Conservation (phyloP, 129 eudicot genomes). For the Chrysanthemum lavandulifolium region DNA sequence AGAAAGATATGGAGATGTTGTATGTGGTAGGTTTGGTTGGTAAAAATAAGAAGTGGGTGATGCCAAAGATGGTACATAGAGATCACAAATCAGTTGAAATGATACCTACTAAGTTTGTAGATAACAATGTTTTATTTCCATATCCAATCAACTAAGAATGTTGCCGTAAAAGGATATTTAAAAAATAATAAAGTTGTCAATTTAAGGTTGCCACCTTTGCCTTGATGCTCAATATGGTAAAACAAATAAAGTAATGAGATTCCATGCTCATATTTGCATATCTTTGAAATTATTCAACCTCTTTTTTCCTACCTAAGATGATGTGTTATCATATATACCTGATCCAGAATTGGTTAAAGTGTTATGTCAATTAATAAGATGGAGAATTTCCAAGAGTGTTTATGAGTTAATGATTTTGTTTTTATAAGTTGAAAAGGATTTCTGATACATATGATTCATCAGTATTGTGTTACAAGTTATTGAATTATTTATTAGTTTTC, state of each 20-base stretch:
- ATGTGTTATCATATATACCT: background rate
- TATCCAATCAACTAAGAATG: background rate
- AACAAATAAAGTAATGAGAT: slow-evolving; percentile 6
- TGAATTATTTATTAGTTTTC: background rate
- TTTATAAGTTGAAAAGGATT: too few species aligned
- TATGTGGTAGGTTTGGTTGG: slow-evolving; percentile 38
- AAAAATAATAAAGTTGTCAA: background rate
- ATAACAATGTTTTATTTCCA: slow-evolving; percentile 25
- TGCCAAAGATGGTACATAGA: slow-evolving; percentile 32
- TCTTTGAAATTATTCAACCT: background rate
- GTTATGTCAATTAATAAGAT: background rate
- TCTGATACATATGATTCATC: too few species aligned
- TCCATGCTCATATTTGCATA: too few species aligned
- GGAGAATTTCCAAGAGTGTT: background rate
- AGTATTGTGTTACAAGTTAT: background rate
- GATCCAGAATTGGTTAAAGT: background rate
- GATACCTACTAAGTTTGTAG: slow-evolving; percentile 41
- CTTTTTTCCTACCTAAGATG: background rate
- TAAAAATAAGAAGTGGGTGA: slow-evolving; percentile 31
- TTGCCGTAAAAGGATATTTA: background rate
- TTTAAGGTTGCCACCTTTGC: background rate
- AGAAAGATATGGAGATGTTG: background rate
- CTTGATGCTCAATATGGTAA: slow-evolving; percentile 5
- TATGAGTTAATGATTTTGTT: too few species aligned
- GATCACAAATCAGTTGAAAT: slow-evolving; percentile 39